Base-by-base conservation (phyloP, 192 early-diverging fungal genomes). In the Entrophospora sp. region DNA sequence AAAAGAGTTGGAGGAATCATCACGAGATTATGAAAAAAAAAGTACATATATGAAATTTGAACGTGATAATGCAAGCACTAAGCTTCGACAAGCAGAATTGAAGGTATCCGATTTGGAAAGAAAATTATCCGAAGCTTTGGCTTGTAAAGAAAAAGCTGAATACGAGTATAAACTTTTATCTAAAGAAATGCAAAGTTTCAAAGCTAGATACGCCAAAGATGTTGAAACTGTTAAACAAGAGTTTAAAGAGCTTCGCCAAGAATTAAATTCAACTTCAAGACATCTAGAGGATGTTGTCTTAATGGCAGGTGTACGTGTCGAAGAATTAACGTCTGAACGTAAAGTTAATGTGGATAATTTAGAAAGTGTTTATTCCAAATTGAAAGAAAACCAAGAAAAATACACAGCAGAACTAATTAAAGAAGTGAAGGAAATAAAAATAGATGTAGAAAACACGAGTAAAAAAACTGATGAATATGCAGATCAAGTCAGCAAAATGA, bases 381-480 rank as follows among this genome's bases (percentile, higher is more conserved):
- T 66, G 40, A 55, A 40, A 55, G 36, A 66, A 31, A 66, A 66
- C 55, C 64, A 66, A 55, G 64, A 66, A 31, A 66, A 66, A 34
- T 55, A 14, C 20, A 25, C 44, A 6, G n/a, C 34, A 40, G 2
- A 22, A 42, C 30, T 66, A 20, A 10, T 51, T 20, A 38, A 12
- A 18, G 64, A 66, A 30, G 27, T 66, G 16, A 36, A 66, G 20
- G 40, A 30, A n/a, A 49, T 66, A 35, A 66, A 55, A 42, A 32
- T 27, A 40, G 49, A 66, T 5, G 51, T 55, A 10, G 64, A 66
- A 12, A 55, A 18, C 16, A 42, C 48, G 9, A 55, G n/a, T 43
- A 18, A 42, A 42, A 55, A 38, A 32, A 66, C 64, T 22, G 14
- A 30, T 20, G 36, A n/a, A 66, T 20, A 55, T 55, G 18, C 34